phyloP scores from a whole-genome alignment of 2,329 filamentous ascomycete species.

The Colletotrichum australisinense region DNA sequence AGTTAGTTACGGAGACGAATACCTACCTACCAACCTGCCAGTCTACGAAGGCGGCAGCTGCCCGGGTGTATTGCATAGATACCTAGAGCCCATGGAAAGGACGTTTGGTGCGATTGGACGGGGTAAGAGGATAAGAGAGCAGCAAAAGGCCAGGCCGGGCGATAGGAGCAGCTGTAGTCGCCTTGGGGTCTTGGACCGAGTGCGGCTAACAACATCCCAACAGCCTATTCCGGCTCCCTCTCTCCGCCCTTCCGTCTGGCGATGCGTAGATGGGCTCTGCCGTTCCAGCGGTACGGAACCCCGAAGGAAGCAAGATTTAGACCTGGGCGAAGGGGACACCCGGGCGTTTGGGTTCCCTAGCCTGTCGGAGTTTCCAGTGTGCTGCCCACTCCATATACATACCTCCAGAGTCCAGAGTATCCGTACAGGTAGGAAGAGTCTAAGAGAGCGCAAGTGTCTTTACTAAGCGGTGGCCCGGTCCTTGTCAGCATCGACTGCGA shows the following conservation, averaged over 20 bases:
- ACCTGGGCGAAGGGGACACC: not conserved
- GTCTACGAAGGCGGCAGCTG: not conserved
- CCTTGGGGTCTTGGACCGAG: not conserved
- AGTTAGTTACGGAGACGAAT: not conserved
- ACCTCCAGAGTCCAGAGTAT: not conserved
- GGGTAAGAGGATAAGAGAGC: not conserved
- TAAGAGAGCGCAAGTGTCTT: not conserved
- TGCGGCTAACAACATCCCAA: not conserved
- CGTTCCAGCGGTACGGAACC: slow-evolving; percentile 26
- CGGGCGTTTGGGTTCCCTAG: not conserved
- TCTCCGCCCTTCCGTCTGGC: slow-evolving; percentile 15
- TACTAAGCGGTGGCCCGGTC: not conserved
- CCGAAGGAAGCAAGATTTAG: slow-evolving; percentile 13
- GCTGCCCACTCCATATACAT: not conserved
- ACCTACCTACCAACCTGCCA: too few relatives aligned
- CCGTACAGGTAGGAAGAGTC: not conserved
- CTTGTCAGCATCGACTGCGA: slow-evolving; percentile 10
- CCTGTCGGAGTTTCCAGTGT: not conserved
- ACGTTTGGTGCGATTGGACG: not conserved
- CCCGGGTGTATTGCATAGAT: not conserved
- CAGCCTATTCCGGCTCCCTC: slow-evolving; percentile 14
- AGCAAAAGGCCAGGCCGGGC: not conserved
- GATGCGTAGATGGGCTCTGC: slow-evolving; percentile 5
- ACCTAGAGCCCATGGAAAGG: not conserved
- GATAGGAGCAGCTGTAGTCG: not conserved